Evolutionary conservation across 306 rosid species (phyloP).

Genomic region (Pyrus betulifolia): DNA sequence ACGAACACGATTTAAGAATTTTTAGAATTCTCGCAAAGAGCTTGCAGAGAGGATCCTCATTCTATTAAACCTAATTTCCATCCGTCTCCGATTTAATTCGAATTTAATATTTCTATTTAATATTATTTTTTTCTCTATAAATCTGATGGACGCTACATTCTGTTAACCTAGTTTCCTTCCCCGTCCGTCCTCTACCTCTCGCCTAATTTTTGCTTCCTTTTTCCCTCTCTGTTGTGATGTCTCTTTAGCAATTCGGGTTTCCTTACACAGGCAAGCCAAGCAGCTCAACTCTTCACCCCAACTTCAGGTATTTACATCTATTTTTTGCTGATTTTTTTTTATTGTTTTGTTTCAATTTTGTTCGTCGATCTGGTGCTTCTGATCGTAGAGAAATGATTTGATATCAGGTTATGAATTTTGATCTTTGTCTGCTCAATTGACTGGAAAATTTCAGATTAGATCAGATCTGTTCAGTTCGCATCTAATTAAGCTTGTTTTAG

Average conservation of each 20-base stretch:
- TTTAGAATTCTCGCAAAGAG: fast-evolving
- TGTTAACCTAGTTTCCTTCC: neutral
- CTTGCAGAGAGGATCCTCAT: too few species aligned
- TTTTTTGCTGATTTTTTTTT: neutral
- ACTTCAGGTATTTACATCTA: neutral
- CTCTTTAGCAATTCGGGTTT: neutral
- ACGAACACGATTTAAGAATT: too few species aligned
- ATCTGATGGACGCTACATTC: neutral
- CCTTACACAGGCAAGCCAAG: neutral
- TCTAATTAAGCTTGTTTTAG: neutral
- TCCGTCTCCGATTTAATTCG: neutral
- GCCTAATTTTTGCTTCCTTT: neutral
- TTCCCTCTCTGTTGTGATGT: neutral
- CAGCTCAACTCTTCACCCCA: neutral
- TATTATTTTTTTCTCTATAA: constrained; percentile 12
- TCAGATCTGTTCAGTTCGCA: neutral
- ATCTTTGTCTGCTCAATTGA: neutral
- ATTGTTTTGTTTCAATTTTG: neutral
- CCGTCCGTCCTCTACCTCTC: neutral
- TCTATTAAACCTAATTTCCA: neutral
- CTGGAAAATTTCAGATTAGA: neutral
- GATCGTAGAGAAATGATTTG: neutral
- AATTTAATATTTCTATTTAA: neutral
- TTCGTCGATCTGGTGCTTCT: neutral
- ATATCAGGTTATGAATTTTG: neutral